Conservation (phyloP, 495 filamentous ascomycete genomes). For the Podospora pseudopauciseta region DNA sequence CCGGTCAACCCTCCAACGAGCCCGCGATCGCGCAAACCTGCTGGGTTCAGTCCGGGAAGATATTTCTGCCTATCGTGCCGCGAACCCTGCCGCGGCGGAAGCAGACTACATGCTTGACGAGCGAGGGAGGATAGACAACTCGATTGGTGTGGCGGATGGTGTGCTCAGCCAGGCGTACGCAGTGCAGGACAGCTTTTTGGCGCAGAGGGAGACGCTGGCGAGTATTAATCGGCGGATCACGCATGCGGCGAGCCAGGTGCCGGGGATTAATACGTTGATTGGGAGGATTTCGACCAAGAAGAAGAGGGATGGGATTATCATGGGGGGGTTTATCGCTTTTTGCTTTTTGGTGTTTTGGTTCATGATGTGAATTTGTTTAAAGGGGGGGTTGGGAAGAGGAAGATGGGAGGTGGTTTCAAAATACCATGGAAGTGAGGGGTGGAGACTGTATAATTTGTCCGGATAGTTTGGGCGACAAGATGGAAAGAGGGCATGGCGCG, state of each 20-base stretch:
- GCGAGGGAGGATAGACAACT: constrained; percentile 75
- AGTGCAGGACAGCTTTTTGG: constrained; percentile 83
- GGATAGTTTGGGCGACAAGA: neutral
- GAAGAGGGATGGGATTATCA: constrained; percentile 89
- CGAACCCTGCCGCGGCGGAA: constrained; percentile 75
- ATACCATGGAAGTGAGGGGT: neutral
- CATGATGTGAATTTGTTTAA: constrained; percentile 54
- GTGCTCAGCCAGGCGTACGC: constrained; percentile 96
- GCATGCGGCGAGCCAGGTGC: constrained; percentile 80
- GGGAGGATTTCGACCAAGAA: constrained; percentile 92
- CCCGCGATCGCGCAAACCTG: constrained; percentile 85
- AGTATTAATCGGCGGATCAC: constrained; percentile 88
- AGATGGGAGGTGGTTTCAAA: neutral
- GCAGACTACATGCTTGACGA: constrained; percentile 97
- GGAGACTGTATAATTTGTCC: neutral
- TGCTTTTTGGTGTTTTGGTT: constrained; percentile 86
- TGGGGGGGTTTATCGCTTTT: constrained; percentile 84
- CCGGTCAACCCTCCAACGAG: constrained; percentile 60
- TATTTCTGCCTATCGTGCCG: constrained; percentile 80
- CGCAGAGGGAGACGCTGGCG: constrained; percentile 80
- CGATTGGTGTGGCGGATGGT: constrained; percentile 80
- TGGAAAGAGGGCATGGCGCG: neutral
- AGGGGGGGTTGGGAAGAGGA: neutral
- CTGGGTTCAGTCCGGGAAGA: constrained; percentile 86
- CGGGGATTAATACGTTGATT: constrained; percentile 90